Conservation (phyloP, 2,329 filamentous ascomycete species). For the Colletotrichum gloeosporioides region DNA sequence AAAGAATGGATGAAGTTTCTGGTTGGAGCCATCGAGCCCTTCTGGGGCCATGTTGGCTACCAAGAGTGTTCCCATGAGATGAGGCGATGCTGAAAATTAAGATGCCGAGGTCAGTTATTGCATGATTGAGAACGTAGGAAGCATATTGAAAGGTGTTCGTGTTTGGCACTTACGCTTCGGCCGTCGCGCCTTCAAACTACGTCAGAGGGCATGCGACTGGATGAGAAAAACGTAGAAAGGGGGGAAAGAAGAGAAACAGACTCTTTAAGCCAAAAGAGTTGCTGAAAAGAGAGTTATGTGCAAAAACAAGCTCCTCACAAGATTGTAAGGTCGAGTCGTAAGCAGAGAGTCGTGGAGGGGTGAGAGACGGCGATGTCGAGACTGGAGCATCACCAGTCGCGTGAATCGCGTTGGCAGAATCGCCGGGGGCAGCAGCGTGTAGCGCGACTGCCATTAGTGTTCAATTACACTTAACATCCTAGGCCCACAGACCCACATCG, state of each 20-base stretch:
- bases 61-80: slow-evolving; percentile 46
- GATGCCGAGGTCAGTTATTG: background rate
- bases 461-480: background rate
- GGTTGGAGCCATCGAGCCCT: slow-evolving; percentile 38
- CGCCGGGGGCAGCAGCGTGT: slow-evolving; percentile 5
- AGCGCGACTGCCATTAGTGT: slow-evolving; percentile 18
- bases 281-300: background rate
- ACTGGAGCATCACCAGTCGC: slow-evolving; percentile 4
- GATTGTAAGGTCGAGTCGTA: background rate
- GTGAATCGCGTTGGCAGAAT: slow-evolving; percentile 10
- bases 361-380: background rate
- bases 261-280: background rate
- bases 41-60: slow-evolving; percentile 51
- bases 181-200: slow-evolving; percentile 14
- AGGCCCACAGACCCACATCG: background rate
- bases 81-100: background rate
- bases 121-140: background rate
- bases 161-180: slow-evolving; percentile 1
- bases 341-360: background rate
- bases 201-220: slow-evolving; percentile 16
- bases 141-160: background rate
- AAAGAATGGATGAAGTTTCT: slow-evolving; percentile 64
- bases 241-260: background rate
- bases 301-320: background rate
- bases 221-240: background rate